These are phyloP conservation scores for Trebouxia sp. DNA, from an alignment of 139 green algal species.

Conservation along the genomic window DNA sequence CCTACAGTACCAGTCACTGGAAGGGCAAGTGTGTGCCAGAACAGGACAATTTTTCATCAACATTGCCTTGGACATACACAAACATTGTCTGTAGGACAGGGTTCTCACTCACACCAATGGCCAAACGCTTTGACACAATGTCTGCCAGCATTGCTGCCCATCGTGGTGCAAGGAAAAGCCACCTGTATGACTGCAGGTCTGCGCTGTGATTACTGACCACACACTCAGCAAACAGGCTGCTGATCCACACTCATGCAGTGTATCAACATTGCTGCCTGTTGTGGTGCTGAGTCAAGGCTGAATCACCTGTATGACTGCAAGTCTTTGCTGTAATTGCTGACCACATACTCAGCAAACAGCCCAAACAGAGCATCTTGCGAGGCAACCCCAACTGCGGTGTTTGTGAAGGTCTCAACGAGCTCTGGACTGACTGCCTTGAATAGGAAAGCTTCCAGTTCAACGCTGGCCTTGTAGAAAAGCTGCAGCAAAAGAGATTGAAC, in stretches of 20 bases:
- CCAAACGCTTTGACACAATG: no score
- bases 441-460: conserved; percentile 38
- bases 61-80: no score
- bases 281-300: background rate
- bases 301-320: conserved; percentile 45
- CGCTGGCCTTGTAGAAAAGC: conserved; percentile 33
- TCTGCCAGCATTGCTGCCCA: no score
- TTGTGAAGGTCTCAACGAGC: conserved; percentile 27
- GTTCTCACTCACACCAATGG: no score
- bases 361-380: conserved; percentile 39
- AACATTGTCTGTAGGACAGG: no score
- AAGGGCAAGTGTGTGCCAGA: no score
- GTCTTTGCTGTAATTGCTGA: conserved; percentile 41
- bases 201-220: background rate
- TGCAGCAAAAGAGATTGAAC: conserved; percentile 33
- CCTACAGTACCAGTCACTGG: no score
- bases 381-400: background rate
- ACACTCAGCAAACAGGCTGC: background rate
- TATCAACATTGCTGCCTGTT: background rate
- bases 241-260: background rate
- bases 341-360: conserved; percentile 43
- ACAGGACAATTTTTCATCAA: no score
- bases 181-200: background rate
- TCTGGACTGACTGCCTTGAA: conserved; percentile 25
- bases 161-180: background rate